Percentiles rank a stretch among this genome's conserved stretches.
Evolutionary conservation across 257 asterid species (phyloP).

Genomic region (Solanum dulcamara): DNA sequence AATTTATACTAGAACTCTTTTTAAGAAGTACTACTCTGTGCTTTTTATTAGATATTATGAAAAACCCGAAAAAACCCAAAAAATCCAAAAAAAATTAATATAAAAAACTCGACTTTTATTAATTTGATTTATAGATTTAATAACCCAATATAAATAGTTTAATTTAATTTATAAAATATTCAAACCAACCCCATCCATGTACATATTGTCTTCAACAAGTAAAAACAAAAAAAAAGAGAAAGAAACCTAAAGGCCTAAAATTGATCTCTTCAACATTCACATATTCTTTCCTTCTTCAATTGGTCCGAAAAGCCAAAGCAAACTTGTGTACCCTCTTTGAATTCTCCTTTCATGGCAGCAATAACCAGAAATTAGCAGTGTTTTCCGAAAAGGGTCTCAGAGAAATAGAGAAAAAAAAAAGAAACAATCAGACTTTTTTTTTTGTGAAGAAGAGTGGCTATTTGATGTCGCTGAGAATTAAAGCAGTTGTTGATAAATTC

Average conservation of each 20-base stretch:
- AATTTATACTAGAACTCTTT: too few species aligned
- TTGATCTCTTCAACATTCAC: not conserved
- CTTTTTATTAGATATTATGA: too few species aligned
- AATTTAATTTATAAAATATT: too few species aligned
- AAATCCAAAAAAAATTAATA: too few species aligned
- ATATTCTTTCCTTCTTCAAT: not conserved
- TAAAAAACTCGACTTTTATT: too few species aligned
- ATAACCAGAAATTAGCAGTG: not conserved
- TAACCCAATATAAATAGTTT: too few species aligned
- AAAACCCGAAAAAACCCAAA: too few species aligned
- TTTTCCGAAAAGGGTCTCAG: not conserved
- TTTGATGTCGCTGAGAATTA: conserved; percentile 84
- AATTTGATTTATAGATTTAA: too few species aligned
- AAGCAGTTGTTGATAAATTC: conserved; percentile 86
- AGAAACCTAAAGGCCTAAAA: not conserved
- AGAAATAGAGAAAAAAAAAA: not conserved
- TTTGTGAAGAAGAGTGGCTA: not conserved
- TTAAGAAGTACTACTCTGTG: too few species aligned
- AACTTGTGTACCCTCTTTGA: not conserved
- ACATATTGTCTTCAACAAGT: too few species aligned
- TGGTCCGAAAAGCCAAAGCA: not conserved
- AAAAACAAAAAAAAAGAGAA: not conserved
- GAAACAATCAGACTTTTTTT: not conserved
- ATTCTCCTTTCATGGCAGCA: not conserved
- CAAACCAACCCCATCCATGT: too few species aligned